These are phyloP conservation scores for Aspergillus fumigatus DNA, from an alignment of 2,329 filamentous ascomycete genomes.

Conservation along the genomic window DNA sequence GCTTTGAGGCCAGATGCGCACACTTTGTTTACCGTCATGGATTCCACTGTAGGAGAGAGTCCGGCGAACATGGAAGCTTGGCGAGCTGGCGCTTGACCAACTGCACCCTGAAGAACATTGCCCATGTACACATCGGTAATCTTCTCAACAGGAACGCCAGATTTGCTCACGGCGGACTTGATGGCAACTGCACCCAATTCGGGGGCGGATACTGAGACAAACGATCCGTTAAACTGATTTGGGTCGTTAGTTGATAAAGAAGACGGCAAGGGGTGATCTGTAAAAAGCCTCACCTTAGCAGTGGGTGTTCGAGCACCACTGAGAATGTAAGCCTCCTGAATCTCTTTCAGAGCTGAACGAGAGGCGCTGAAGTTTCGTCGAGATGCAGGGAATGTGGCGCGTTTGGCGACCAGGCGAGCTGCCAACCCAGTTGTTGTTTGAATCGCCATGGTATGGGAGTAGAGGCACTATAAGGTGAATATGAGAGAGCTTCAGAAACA, in stretches of 20 bases:
- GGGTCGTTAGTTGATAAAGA: conserved; percentile 5
- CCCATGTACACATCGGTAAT: conserved; percentile 97
- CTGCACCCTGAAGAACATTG: conserved; percentile 78
- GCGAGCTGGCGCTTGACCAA: conserved; percentile 86
- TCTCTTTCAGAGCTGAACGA: conserved; percentile 53
- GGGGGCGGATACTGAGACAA: conserved; percentile 77
- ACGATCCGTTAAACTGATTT: conserved; percentile 87
- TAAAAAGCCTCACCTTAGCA: conserved; percentile 60
- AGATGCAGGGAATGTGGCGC: conserved; percentile 38
- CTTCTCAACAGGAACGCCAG: conserved; percentile 71
- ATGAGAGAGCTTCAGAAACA: not conserved
- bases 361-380: conserved; percentile 51
- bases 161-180: conserved; percentile 83
- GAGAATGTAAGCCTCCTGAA: conserved; percentile 90
- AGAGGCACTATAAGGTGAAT: not conserved
- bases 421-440: conserved; percentile 21
- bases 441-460: conserved; percentile 18
- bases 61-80: conserved; percentile 89
- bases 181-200: conserved; percentile 86
- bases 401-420: conserved; percentile 23
- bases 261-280: not conserved
- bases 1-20: conserved; percentile 94
- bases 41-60: conserved; percentile 74
- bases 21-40: conserved; percentile 95
- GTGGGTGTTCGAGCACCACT: conserved; percentile 87